Conservation (phyloP, 2,329 filamentous ascomycete genomes). For the Pseudogymnoascus sp. region DNA sequence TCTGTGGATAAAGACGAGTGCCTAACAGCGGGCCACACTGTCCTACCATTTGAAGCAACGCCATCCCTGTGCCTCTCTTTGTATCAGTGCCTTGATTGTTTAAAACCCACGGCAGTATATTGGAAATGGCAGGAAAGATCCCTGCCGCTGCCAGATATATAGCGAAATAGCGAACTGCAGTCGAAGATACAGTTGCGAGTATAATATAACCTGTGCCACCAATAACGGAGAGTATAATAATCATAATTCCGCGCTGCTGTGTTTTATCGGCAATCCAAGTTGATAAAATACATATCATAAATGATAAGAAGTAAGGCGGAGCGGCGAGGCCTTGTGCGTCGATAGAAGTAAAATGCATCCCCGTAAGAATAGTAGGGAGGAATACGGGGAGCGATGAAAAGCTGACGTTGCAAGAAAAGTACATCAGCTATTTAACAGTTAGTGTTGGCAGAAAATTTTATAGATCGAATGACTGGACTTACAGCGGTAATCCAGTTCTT, state of each 20-base stretch:
- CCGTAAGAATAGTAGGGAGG: constrained; percentile 52
- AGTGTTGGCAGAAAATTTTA: not conserved
- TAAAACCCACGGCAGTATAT: constrained; percentile 62
- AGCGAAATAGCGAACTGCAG: constrained; percentile 39
- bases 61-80: constrained; percentile 57
- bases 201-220: constrained; percentile 58
- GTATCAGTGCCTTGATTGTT: constrained; percentile 65
- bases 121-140: constrained; percentile 61
- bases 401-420: constrained; percentile 55
- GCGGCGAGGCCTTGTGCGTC: constrained; percentile 65
- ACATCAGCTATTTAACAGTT: constrained; percentile 37
- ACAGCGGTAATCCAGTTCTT: constrained; percentile 43
- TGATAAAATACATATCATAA: constrained; percentile 51
- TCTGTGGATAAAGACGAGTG: constrained; percentile 52
- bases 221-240: constrained; percentile 47
- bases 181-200: constrained; percentile 45
- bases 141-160: constrained; percentile 49
- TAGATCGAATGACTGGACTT: constrained; percentile 19
- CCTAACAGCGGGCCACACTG: constrained; percentile 58
- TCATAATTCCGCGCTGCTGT: constrained; percentile 55
- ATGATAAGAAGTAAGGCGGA: constrained; percentile 62
- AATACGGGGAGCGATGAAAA: constrained; percentile 60
- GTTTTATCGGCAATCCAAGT: constrained; percentile 59
- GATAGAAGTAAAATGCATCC: constrained; percentile 61
- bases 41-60: constrained; percentile 60